phyloP scores from a whole-genome alignment of 192 early-diverging fungal species.

The Martensiomyces pterosporus region DNA sequence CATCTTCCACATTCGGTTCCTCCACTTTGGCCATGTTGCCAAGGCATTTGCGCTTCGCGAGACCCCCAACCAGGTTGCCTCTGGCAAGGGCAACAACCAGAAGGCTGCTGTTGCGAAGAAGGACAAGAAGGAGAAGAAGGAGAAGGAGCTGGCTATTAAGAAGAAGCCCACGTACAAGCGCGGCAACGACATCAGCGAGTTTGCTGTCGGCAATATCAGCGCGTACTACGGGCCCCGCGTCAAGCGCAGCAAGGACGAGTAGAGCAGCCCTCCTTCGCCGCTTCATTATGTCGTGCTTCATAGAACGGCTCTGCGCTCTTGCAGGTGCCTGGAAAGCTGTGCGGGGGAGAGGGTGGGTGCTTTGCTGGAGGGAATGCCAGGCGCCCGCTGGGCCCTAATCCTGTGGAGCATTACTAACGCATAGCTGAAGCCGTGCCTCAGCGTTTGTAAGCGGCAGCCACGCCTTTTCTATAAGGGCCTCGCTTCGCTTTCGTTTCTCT shows the following conservation, averaged over 20 bases:
- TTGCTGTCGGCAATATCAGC: conserved; percentile 47
- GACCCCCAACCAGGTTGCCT: conserved; percentile 67
- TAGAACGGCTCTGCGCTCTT: no score
- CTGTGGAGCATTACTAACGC: no score
- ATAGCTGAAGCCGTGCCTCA: no score
- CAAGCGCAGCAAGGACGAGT: conserved; percentile 19
- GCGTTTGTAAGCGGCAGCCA: no score
- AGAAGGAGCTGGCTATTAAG: conserved; percentile 34
- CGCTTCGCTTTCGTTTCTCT: not conserved
- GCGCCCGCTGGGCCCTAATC: no score
- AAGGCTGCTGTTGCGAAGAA: conserved; percentile 25
- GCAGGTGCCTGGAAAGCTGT: no score
- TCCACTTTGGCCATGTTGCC: conserved; percentile 96
- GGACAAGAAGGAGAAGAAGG: conserved; percentile 40
- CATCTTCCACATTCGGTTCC: conserved; percentile 90
- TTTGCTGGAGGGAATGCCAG: no score
- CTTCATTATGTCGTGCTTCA: not conserved
- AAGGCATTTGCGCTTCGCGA: conserved; percentile 96
- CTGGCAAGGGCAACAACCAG: conserved; percentile 49
- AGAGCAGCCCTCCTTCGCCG: not conserved
- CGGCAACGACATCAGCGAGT: conserved; percentile 51
- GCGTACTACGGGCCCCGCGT: conserved; percentile 44
- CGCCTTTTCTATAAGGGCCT: no score
- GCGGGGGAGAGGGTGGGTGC: no score
- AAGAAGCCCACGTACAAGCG: conserved; percentile 46